These are phyloP conservation scores for Claviceps digitariae DNA, from an alignment of 2,329 filamentous ascomycete species.

Conservation along the genomic window DNA sequence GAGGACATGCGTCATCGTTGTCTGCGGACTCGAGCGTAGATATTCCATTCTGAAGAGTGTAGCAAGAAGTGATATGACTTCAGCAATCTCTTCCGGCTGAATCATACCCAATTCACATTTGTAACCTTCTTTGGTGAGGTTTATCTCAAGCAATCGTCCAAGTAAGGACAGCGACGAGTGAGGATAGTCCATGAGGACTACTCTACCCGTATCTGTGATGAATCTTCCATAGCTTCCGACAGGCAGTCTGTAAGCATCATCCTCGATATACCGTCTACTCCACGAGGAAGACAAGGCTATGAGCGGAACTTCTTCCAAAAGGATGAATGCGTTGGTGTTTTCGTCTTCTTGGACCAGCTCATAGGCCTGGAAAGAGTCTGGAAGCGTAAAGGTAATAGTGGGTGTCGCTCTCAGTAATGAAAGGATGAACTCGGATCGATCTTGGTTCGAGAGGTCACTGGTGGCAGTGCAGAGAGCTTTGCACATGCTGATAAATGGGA, in stretches of 20 bases:
- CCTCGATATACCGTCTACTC: slow-evolving; percentile 28
- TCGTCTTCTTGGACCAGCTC: slow-evolving; percentile 73
- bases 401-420: slow-evolving; percentile 55
- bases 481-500: slow-evolving; percentile 63
- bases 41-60: slow-evolving; percentile 48
- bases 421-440: slow-evolving; percentile 38
- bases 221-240: slow-evolving; percentile 56
- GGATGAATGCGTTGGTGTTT: slow-evolving; percentile 63
- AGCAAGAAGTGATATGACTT: slow-evolving; percentile 61
- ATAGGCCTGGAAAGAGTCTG: slow-evolving; percentile 58
- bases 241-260: slow-evolving; percentile 48
- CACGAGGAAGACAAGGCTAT: slow-evolving; percentile 38
- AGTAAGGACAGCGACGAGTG: slow-evolving; percentile 74
- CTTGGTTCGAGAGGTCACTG: slow-evolving; percentile 15
- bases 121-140: slow-evolving; percentile 42
- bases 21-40: slow-evolving; percentile 20
- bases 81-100: slow-evolving; percentile 49
- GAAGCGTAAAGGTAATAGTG: slow-evolving; percentile 66
- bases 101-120: slow-evolving; percentile 39
- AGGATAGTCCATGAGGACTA: slow-evolving; percentile 61
- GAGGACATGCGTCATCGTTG: slow-evolving; percentile 19
- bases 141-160: slow-evolving; percentile 60
- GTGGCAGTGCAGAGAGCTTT: slow-evolving; percentile 41
- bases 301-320: slow-evolving; percentile 50
- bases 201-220: slow-evolving; percentile 62